phyloP scores from a whole-genome alignment of 345 rosid species.

The Rhodamnia argentea region DNA sequence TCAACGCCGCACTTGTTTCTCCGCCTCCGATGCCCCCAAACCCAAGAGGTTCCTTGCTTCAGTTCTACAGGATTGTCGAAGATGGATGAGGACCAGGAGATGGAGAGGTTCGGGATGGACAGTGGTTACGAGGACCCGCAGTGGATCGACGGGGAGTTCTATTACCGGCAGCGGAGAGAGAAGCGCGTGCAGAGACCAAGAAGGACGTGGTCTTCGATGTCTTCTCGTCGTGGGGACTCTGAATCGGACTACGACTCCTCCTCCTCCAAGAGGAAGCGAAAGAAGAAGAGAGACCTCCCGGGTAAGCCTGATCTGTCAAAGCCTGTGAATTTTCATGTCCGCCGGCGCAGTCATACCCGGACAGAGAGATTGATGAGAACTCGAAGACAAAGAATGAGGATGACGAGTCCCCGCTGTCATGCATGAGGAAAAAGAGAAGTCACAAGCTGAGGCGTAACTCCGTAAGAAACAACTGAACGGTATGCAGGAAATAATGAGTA shows the following conservation, averaged over 20 bases:
- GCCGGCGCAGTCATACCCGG: background rate
- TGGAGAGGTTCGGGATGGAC: too few species aligned
- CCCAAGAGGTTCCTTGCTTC: too few species aligned
- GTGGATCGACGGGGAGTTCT: too few species aligned
- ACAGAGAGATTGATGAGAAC: slow-evolving; percentile 25
- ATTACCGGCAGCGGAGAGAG: too few species aligned
- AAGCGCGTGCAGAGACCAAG: slow-evolving; percentile 38
- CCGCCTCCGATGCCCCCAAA: too few species aligned
- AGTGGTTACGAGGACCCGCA: too few species aligned
- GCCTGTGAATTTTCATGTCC: too few species aligned
- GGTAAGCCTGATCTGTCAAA: too few species aligned
- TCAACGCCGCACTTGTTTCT: too few species aligned
- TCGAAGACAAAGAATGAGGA: slow-evolving; percentile 22
- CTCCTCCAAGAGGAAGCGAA: slow-evolving; percentile 7
- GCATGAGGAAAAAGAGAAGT: slow-evolving; percentile 56
- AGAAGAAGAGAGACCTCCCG: too few species aligned
- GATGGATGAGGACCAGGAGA: too few species aligned
- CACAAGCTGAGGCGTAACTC: slow-evolving; percentile 26
- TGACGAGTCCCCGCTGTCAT: background rate
- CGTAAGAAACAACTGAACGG: slow-evolving; percentile 47
- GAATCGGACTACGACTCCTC: slow-evolving; percentile 32
- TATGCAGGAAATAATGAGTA: slow-evolving; percentile 40
- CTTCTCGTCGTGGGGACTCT: slow-evolving; percentile 22
- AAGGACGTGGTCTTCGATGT: slow-evolving; percentile 49
- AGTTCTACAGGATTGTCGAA: too few species aligned